phyloP scores from a whole-genome alignment of 2,329 filamentous ascomycete genomes.

The Cyclaneusma minus region DNA sequence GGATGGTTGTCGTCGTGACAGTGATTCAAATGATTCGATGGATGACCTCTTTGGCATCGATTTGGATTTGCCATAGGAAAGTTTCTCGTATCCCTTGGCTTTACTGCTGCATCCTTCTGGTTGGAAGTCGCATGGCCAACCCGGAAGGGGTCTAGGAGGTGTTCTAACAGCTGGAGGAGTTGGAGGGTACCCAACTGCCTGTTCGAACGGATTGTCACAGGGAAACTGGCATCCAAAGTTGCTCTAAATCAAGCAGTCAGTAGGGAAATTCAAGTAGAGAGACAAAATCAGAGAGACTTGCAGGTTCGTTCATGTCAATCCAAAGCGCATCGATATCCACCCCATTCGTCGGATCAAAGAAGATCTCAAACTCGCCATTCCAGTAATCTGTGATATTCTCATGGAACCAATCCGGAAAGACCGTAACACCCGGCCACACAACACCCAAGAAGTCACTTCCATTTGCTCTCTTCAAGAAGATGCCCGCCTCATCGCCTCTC shows the following conservation, averaged over 20 bases:
- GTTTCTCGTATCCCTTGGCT: constrained; percentile 10
- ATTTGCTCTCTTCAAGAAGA: constrained; percentile 35
- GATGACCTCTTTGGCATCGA: constrained; percentile 12
- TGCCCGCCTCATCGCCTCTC: constrained; percentile 29
- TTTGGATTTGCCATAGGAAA: constrained; percentile 8
- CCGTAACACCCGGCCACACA: constrained; percentile 63
- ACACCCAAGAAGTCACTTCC: constrained; percentile 45
- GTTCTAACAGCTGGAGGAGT: constrained; percentile 44
- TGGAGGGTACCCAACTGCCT: constrained; percentile 37
- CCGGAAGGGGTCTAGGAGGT: constrained; percentile 48
- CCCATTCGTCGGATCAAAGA: constrained; percentile 48
- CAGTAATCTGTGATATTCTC: constrained; percentile 50
- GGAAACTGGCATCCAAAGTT: constrained; percentile 36
- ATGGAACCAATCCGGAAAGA: constrained; percentile 66
- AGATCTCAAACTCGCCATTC: constrained; percentile 48
- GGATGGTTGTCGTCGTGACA: too few species aligned
- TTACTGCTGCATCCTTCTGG: constrained; percentile 29
- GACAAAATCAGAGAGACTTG: constrained; percentile 30
- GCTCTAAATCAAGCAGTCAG: not conserved
- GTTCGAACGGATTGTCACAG: constrained; percentile 26
- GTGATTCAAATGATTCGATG: too few species aligned
- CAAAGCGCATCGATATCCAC: constrained; percentile 66
- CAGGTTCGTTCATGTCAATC: constrained; percentile 54
- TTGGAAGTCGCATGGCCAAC: constrained; percentile 54
- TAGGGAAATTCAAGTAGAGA: constrained; percentile 3